Evolutionary conservation across 495 filamentous ascomycete species (phyloP).

Genomic region (Penicillium tannophilum): DNA sequence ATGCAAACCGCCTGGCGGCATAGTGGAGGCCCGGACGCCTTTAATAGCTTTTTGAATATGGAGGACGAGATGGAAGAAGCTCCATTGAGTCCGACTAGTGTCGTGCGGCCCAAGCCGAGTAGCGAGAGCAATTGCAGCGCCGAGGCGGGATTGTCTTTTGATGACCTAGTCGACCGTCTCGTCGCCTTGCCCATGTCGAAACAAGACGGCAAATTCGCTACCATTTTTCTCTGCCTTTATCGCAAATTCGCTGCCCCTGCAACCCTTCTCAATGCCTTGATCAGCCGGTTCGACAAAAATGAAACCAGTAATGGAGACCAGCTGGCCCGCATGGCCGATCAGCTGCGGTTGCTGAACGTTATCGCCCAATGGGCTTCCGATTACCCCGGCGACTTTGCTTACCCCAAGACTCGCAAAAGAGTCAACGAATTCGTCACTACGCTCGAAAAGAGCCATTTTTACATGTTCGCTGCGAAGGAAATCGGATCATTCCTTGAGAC

Average conservation of each 20-base stretch:
- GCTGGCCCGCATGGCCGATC: conserved; percentile 72
- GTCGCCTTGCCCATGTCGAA: conserved; percentile 80
- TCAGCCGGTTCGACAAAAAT: conserved; percentile 70
- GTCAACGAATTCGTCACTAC: conserved; percentile 71
- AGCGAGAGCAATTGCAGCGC: conserved; percentile 37
- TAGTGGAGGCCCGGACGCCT: conserved; percentile 46
- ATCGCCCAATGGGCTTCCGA: conserved; percentile 85
- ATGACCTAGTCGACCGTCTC: conserved; percentile 86
- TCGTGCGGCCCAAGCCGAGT: conserved; percentile 35
- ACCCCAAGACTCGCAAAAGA: conserved; percentile 68
- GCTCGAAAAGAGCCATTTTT: conserved; percentile 70
- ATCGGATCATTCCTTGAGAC: conserved; percentile 68
- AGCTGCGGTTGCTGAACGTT: conserved; percentile 80
- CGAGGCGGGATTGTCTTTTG: conserved; percentile 70
- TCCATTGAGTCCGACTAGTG: conserved; percentile 33
- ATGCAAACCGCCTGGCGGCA: conserved; percentile 44
- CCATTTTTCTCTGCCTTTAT: conserved; percentile 91
- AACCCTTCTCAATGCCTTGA: conserved; percentile 71
- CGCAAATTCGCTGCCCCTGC: conserved; percentile 87
- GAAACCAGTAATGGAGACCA: conserved; percentile 61
- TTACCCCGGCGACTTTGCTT: conserved; percentile 91
- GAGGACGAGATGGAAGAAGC: conserved; percentile 46
- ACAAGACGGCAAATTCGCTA: conserved; percentile 79
- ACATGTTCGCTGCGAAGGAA: conserved; percentile 80
- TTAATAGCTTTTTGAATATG: conserved; percentile 50